Base-by-base conservation (phyloP, 2,329 filamentous ascomycete species). In the Plectosphaerella plurivora region DNA sequence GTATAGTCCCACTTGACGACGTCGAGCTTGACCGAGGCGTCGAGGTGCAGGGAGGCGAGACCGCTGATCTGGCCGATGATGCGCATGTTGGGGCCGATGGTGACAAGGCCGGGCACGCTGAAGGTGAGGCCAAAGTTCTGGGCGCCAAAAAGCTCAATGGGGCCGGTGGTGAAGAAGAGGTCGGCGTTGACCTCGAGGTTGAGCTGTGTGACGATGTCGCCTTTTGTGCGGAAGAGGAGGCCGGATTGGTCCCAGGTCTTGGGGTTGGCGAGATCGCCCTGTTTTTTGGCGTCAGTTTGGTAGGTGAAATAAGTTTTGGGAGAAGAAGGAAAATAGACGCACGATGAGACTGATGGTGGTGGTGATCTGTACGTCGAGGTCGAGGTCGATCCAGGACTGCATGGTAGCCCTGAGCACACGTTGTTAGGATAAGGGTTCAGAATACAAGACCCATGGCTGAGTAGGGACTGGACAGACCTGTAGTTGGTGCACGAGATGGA, bases 171-270 rank as follows among this genome's bases (percentile, higher is more conserved):
- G 36, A 55, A 58, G 35, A 18, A 35, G 6, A 57, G n/a, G 24
- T 49, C 14, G 41, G 45, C 54, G 20, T 48, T n/a, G 20, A 54
- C 56, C n/a, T 51, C 39, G 20, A 57, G 25, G 39, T 48, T 51
- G 24, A 59, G 28, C 12, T 28, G 16, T n/a, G 50, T 51, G 39
- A 36, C 24, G 49, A 57, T 37, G n/a, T 35, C 28, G 37, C 57
- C 55, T 37, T 47, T 57, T 47, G 52, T 55, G 22, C 52, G 51
- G 37, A 60, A 56, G 28, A 42, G 41, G 7, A 57, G 28, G 49
- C 51, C 35, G 4, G 55, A 56, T 20, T 57, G 39, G 2, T 52
- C 36, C 10, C 52, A 55, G n/a, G 42, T 20, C 16, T 24, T 47
- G 14, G 56, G 45, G 50, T 57, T 45, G 25, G 11, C 42, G 36